Conservation (phyloP, 768 basidiomycete species). For the Porphyrellus cyaneotinctus region DNA sequence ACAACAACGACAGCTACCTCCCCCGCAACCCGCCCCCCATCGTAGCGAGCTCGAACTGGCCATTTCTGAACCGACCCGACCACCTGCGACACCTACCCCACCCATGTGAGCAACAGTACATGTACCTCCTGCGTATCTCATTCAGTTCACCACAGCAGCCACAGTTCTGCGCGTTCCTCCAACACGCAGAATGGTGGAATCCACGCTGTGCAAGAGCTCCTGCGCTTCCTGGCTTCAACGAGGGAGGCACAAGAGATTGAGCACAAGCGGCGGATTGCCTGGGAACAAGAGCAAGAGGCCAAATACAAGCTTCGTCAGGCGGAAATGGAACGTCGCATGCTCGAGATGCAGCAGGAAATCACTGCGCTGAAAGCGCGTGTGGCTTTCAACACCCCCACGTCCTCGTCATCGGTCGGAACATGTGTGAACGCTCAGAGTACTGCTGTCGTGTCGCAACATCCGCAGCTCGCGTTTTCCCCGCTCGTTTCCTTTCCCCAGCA, state of each 20-base stretch:
- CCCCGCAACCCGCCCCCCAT: slow-evolving; percentile 40
- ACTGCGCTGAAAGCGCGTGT: slow-evolving; percentile 41
- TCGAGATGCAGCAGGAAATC: slow-evolving; percentile 54
- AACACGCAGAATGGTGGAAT: slow-evolving; percentile 35
- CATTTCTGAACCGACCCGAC: slow-evolving; percentile 41
- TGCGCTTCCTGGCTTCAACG: slow-evolving; percentile 54
- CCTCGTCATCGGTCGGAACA: slow-evolving; percentile 4
- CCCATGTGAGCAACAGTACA: slow-evolving; percentile 34
- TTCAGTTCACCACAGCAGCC: slow-evolving; percentile 4
- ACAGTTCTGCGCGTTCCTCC: slow-evolving; percentile 16
- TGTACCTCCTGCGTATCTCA: background rate
- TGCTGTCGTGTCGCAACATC: slow-evolving; percentile 1
- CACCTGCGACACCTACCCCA: slow-evolving; percentile 26
- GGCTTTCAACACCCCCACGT: slow-evolving; percentile 17
- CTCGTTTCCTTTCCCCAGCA: slow-evolving; percentile 20
- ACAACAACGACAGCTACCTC: slow-evolving; percentile 24
- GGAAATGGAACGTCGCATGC: slow-evolving; percentile 55
- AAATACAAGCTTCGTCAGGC: slow-evolving; percentile 51
- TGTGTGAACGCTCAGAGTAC: slow-evolving; percentile 1
- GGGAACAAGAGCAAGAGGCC: slow-evolving; percentile 71
- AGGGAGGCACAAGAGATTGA: slow-evolving; percentile 61
- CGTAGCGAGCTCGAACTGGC: slow-evolving; percentile 65
- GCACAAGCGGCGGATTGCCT: slow-evolving; percentile 51
- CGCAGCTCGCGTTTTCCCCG: slow-evolving; percentile 7
- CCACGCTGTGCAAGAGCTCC: slow-evolving; percentile 55